phyloP scores from a whole-genome alignment of 2,329 filamentous ascomycete species.

The Stenocarpella maydis region DNA sequence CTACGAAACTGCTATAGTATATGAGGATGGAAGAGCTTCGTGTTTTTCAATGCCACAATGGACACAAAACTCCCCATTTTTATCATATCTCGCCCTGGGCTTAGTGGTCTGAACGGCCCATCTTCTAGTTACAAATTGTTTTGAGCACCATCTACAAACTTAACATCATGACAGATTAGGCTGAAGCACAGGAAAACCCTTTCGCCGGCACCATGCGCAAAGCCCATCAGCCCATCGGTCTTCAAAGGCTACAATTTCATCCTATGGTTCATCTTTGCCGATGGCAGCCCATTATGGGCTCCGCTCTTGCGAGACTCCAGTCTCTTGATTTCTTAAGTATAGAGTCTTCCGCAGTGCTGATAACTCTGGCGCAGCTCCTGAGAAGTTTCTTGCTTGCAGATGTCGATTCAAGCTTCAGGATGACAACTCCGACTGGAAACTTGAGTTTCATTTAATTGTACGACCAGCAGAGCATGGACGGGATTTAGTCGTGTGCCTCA shows the following conservation, averaged over 20 bases:
- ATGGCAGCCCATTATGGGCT: conserved; percentile 54
- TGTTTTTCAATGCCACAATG: no score
- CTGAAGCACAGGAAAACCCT: conserved; percentile 32
- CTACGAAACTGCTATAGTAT: no score
- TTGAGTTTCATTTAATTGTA: no score
- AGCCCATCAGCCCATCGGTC: conserved; percentile 37
- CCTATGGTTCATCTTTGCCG: conserved; percentile 47
- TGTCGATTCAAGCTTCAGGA: not conserved
- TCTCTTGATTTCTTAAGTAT: conserved; percentile 59
- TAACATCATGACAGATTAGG: not conserved
- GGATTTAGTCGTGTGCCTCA: conserved; percentile 1
- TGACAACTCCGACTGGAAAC: not conserved
- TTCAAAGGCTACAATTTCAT: conserved; percentile 39
- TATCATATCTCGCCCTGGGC: no score
- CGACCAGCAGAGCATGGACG: not conserved
- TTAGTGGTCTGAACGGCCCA: no score
- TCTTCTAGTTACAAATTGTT: no score
- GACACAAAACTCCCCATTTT: no score
- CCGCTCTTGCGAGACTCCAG: conserved; percentile 55
- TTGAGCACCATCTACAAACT: no score
- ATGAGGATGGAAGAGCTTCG: no score
- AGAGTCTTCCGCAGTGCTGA: conserved; percentile 42
- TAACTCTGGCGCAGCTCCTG: conserved; percentile 40
- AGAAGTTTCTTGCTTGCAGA: conserved; percentile 48
- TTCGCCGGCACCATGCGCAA: conserved; percentile 38